A percentile compares a stretch with the other conserved stretches of the same genome.
Evolutionary conservation across 306 rosid genomes (phyloP).

Genomic region (Castanea sativa): DNA sequence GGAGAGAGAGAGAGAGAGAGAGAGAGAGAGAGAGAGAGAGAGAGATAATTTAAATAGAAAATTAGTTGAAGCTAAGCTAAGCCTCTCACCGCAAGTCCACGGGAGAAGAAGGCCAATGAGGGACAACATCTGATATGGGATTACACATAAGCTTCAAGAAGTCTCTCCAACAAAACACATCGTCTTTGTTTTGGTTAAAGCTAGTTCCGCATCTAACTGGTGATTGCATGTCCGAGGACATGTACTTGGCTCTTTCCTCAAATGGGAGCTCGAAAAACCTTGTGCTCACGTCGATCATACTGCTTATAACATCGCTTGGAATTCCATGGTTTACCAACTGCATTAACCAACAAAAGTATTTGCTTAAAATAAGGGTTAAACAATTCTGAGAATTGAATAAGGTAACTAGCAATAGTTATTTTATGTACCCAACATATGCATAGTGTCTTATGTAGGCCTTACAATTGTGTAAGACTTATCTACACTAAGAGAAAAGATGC

Average conservation of each 20-base stretch:
- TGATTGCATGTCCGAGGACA: constrained; percentile 61
- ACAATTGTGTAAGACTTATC: no score
- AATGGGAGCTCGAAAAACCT: constrained; percentile 71
- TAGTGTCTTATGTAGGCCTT: no score
- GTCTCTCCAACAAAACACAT: constrained; percentile 86
- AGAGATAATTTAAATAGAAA: not conserved
- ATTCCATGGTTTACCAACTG: constrained; percentile 84
- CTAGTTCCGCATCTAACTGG: constrained; percentile 87
- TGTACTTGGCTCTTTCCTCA: constrained; percentile 75
- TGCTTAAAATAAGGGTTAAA: not conserved
- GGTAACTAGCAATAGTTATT: no score
- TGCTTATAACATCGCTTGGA: constrained; percentile 42
- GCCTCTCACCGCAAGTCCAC: constrained; percentile 51
- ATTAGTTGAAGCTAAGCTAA: not conserved
- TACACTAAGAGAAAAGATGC: no score
- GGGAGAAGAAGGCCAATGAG: constrained; percentile 83
- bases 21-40: constrained; percentile 6
- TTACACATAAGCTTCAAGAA: constrained; percentile 75
- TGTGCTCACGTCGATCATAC: constrained; percentile 57
- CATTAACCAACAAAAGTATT: constrained; percentile 10
- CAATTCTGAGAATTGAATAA: no score
- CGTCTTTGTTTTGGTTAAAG: constrained; percentile 68
- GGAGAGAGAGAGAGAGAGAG: not conserved
- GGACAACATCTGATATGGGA: constrained; percentile 51
- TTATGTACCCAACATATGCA: no score